Base-by-base conservation (phyloP, 441 rosid genomes). In the Omphalea diandra region DNA sequence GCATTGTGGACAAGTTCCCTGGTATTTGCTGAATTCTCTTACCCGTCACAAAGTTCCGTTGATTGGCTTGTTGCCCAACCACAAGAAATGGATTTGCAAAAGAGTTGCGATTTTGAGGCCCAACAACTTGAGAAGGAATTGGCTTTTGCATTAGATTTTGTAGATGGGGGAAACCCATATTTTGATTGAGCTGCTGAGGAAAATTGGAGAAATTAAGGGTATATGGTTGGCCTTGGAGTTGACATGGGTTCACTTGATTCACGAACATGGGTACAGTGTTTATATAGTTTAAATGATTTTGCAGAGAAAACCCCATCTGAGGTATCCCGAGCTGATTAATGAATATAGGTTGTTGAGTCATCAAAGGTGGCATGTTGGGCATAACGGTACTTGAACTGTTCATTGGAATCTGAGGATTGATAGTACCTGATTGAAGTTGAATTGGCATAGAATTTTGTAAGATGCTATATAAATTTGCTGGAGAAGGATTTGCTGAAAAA, bases 351-450 rank as follows among this genome's bases (percentile, higher is more conserved):
- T 84, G 79, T 68, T 87, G 90, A 73, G 53, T 57, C 64, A 86
- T 70, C 77, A 88, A 66, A 33, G 82, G 82, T 59, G 76, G 73
- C 72, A 66, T 57, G 63, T 33, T 72, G 4, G 73, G 80, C 53
- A 70, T 65, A 33, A 17, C 35, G 57, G 53, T 22, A 61, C 59
- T 70, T 35, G 74, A 17, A 72, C 69, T 73, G 62, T 61, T 74
- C 17, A 58, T 65, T 56, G 84, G 79, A 77, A 79, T 43, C 55
- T 83, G 89, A 52, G 82, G 80, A 70, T 79, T 84, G 59, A 79
- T 67, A 54, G 81, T 59, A 53, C 89, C 86, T 71, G 73, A 22
- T 38, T 84, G 93, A 71, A 88, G 61, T 35, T 78, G 80, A 73
- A 80, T 54, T 27, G 78, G 81, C 76, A 85, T 67, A 36, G 82